phyloP scores from a whole-genome alignment of 176 grass and related monocot species.

The Oryza glaberrima region DNA sequence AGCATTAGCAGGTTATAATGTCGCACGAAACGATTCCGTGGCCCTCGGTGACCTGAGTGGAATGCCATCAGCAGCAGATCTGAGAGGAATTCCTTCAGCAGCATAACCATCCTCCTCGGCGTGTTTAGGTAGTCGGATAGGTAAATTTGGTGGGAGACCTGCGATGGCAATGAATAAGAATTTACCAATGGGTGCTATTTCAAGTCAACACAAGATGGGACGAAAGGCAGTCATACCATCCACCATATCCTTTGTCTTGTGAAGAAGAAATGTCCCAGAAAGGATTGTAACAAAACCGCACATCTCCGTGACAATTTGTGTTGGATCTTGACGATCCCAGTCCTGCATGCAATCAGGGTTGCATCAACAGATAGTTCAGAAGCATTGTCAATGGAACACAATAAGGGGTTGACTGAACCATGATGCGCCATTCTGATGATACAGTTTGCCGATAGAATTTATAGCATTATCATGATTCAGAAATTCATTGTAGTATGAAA shows the following conservation, averaged over 20 bases:
- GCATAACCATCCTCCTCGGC: conserved; percentile 61
- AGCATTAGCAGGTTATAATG: conserved; percentile 36
- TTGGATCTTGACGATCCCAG: conserved; percentile 94
- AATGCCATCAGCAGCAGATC: conserved; percentile 70
- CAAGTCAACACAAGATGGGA: conserved; percentile 15
- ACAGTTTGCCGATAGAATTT: not conserved
- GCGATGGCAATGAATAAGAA: conserved; percentile 20
- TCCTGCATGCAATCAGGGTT: conserved; percentile 61
- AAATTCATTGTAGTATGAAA: not conserved
- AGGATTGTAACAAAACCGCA: conserved; percentile 98
- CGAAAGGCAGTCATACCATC: conserved; percentile 58
- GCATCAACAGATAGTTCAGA: not conserved
- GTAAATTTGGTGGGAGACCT: conserved; percentile 55
- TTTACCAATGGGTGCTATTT: conserved; percentile 11
- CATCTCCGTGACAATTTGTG: conserved; percentile 94
- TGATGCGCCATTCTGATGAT: conserved; percentile 7
- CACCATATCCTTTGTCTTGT: conserved; percentile 93
- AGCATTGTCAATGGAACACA: not conserved
- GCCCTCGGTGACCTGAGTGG: conserved; percentile 77
- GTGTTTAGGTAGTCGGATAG: conserved; percentile 70
- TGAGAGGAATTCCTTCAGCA: conserved; percentile 80
- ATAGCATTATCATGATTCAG: not conserved
- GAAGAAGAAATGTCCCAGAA: conserved; percentile 98
- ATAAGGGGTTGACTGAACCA: not conserved
- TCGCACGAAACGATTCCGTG: conserved; percentile 45